Evolutionary conservation across 495 filamentous ascomycete species (phyloP), one percentile per base, ranked within the genome.

Genomic region (Aspergillus carlsbadensis): DNA sequence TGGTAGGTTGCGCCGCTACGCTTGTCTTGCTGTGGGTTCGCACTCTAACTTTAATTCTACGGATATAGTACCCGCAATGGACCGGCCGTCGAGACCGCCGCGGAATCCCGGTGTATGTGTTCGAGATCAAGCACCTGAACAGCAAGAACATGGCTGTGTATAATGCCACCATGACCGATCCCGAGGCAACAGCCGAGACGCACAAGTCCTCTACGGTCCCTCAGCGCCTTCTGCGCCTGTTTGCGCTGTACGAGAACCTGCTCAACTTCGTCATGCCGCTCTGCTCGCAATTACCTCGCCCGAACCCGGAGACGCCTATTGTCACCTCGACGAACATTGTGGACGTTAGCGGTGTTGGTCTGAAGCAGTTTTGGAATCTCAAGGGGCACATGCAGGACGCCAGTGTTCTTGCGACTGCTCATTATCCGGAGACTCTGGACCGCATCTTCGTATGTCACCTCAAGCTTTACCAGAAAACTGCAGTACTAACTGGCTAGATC

Each of bases 331-430:
- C 87, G 60, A 95, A 94, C 69, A 93, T 96, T 51, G 90, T 95
- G 52, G 91, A 96, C 68, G 87, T 96, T 50, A 87, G 83, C 46
- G 80, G 84, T 29, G 90, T 96, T 4, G 88, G 90, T 14, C 69
- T 96, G 70, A 89, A 88, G 77, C 90, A 93, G 74, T 93, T 96
- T 66, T 96, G 92, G 92, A 91, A 92, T 70, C 74, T 96, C 66
- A 91, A 91, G 78, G 72, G 72, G 8, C 90, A 96, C 66, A 94
- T 96, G 91, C 91, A 96, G 71, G 90, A 92, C 67, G 89, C 91
- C 0, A 89, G 85, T 68, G 81, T 81, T 39, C 78, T 96, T 45
- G 90, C 91, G n/a, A 95, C 91, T 14, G 90, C 90, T 3, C 89
- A 94, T 72, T 96, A 96, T 65, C 92, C 92, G 1, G 92, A 96